Conservation (phyloP, 116 monocot genomes). For the Dioscorea cayenensis region DNA sequence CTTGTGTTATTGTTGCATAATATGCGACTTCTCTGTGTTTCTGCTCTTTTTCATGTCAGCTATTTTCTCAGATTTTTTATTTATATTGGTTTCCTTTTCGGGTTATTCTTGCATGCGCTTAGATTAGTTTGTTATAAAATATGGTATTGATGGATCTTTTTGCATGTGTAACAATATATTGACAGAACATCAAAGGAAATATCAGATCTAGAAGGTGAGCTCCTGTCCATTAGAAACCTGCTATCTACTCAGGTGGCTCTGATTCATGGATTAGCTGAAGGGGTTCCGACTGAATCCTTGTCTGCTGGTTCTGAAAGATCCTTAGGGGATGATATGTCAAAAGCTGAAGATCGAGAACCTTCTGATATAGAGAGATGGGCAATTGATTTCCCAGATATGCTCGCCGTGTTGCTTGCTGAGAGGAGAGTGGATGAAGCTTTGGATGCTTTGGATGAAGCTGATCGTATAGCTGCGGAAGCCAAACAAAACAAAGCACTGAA, state of each 20-base stretch:
- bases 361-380: conserved; percentile 89
- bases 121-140: neutral
- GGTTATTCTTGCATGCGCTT: neutral
- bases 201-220: conserved; percentile 98
- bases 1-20: neutral
- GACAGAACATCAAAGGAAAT: conserved; percentile 97
- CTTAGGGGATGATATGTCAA: conserved; percentile 27
- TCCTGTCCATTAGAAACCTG: conserved; percentile 88
- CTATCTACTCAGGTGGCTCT: conserved; percentile 82
- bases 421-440: conserved; percentile 98
- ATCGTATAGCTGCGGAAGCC: conserved; percentile 49
- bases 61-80: neutral
- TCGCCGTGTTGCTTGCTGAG: conserved; percentile 94
- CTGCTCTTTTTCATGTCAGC: neutral
- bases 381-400: conserved; percentile 79
- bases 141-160: neutral
- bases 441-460: conserved; percentile 89
- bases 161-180: neutral
- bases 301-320: conserved; percentile 49
- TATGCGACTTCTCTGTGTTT: neutral
- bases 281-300: conserved; percentile 71
- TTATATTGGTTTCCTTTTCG: neutral
- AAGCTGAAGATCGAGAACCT: conserved; percentile 70
- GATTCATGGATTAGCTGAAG: conserved; percentile 93
- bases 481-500: conserved; percentile 52